Evolutionary conservation across 768 basidiomycete genomes (phyloP), one percentile per base, ranked within the genome.

Genomic region (Russula dissimulans): DNA sequence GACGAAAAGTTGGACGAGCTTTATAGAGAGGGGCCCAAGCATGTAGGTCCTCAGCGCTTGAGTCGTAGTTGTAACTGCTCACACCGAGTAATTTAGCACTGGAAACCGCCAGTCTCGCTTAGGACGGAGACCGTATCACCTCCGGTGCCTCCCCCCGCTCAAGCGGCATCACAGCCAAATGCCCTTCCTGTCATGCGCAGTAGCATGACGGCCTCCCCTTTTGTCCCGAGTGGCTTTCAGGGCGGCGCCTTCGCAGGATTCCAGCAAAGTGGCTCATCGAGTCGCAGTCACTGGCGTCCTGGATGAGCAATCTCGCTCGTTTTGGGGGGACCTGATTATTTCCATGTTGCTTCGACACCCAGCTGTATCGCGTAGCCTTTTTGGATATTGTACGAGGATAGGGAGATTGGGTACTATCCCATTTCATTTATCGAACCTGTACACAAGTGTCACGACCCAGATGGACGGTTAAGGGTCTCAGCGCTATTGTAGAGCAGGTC

Each of bases 1-100:
- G 92, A 95, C 64, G 81, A 87, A 58, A 91, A 92, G 64, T 77
- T 99, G 61, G 94, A 97, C 3, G 85, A 90, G 66, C 72, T 91
- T 10, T 92, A 93, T 66, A 79, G 82, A 41, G 86, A 88, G 68
- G 90, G 91, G 0, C 78, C 81, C 52, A 83, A 84, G 80, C 79
- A 83, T 61, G 89, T 89, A 64, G 65, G 84, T 75, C n/a, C 11
- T 41, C 58, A 10, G n/a, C 36, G 29, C 34, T 39, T 3, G 14
- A 32, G 42, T 26, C 26, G n/a, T 52, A 36, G 11, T 43, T 46
- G 15, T 12, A 26, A 22, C 2, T 26, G n/a, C 32, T 60, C 45
- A 57, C 54, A 31, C 32, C 32, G 17, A 17, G 57, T 60, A n/a
- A n/a, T n/a, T n/a, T n/a, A 84, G 82, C 77, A 79, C 60, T 84